Conservation (phyloP, 176 grass and related monocot species). For the Otatea glauca region DNA sequence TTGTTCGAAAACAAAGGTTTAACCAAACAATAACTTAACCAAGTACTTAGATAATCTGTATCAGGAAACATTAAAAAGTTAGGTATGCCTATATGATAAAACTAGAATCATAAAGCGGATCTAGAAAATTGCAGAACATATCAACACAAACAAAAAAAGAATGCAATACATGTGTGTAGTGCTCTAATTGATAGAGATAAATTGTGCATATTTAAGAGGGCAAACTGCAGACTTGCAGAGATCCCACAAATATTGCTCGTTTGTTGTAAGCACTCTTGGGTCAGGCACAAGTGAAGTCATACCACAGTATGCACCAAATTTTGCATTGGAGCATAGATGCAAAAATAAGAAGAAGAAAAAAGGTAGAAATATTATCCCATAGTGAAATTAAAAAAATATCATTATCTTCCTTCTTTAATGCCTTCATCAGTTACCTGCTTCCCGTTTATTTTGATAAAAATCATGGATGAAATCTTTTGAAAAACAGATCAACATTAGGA, state of each 20-base stretch:
- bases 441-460: constrained; percentile 33
- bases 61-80: background rate
- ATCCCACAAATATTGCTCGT: constrained; percentile 38
- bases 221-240: background rate
- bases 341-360: constrained; percentile 12
- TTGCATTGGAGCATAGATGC: background rate
- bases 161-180: background rate
- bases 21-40: background rate
- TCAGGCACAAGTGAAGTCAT: constrained; percentile 6
- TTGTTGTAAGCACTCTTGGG: constrained; percentile 9
- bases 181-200: constrained; percentile 1
- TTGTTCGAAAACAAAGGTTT: background rate
- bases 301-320: background rate
- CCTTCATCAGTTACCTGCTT: background rate
- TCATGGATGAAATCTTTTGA: constrained; percentile 22
- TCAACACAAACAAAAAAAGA: background rate
- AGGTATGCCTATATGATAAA: constrained; percentile 8
- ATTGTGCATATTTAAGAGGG: background rate
- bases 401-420: background rate
- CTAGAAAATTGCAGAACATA: background rate
- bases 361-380: background rate
- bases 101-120: background rate
- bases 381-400: background rate
- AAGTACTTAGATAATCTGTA: background rate
- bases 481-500: constrained; percentile 20